Base-by-base conservation (phyloP, 179 eudicot genomes). In the Beta lomatogona region DNA sequence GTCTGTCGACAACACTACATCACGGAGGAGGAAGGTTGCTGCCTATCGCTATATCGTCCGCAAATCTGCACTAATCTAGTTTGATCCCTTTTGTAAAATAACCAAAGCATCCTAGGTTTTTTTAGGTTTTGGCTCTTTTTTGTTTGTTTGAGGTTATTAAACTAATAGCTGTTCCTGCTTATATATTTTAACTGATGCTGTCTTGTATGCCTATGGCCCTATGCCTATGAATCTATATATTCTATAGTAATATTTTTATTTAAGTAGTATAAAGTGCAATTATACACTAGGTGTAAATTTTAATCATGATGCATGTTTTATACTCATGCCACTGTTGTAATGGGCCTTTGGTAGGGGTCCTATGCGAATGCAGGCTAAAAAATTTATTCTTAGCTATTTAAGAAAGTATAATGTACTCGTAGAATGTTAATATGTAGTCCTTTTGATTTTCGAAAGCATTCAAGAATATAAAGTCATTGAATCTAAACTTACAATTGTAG, bases 1-100 rank as follows among this genome's bases (percentile, higher is more conserved):
- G 48, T 91, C 93, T 0, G 97, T 95, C 1, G 98, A 95, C 48
- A 95, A 95, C 91, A 83, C 97, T 4, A 87, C 92, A 28, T 92
- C 97, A 0, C 86, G 97, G 48, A 89, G 76, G 78, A 84, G 88
- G 82, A 95, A 95, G 86, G 99, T 94, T 1, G 98, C 99, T 1
- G 95, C 97, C 4, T 94, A 95, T 60, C 91, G 99, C 21, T 95
- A 95, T 76, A 53, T 90, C 0, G 99, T 95, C 36, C 89, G 92
- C 16, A 93, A 93, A 82, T 86, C 94, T 6, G 11, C 89, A 16
- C 77, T 76, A 1, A n/a, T 76, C 59, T 83, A 57, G 36, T 57
- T 0, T 16, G 64, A 74, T 36, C 31, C 21, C 16, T 44, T 9
- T 58, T 48, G 36, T 75, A 11, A 58, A 77, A 25, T 65, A 22